Conservation (phyloP, 345 rosid species). For the Eucalyptus virginea region DNA sequence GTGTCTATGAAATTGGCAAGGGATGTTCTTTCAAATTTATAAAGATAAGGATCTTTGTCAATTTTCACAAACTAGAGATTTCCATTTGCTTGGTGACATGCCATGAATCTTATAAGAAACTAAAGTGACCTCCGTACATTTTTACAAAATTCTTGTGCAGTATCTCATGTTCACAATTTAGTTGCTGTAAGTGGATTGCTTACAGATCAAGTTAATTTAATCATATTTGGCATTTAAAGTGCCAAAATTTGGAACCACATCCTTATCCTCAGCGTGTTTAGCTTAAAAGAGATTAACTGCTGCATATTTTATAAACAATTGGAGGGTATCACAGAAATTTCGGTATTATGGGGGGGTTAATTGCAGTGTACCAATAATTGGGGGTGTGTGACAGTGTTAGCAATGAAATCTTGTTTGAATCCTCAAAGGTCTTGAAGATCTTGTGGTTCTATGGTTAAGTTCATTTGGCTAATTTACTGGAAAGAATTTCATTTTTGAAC, state of each 20-base stretch:
- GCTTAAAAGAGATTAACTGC: neutral
- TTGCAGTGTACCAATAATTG: neutral
- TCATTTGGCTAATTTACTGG: neutral
- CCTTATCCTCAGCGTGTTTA: neutral
- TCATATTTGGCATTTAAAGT: neutral
- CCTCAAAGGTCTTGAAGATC: neutral
- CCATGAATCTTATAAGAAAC: neutral
- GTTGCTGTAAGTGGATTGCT: neutral
- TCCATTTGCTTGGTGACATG: neutral
- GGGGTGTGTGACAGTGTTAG: neutral
- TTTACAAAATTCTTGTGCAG: neutral
- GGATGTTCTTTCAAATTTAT: neutral
- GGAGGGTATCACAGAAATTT: neutral
- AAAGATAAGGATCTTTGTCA: neutral
- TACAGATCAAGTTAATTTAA: neutral
- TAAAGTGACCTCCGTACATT: neutral
- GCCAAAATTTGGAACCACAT: neutral
- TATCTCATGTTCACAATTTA: neutral
- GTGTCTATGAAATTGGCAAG: neutral
- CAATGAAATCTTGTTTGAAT: neutral
- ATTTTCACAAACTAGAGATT: neutral
- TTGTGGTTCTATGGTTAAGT: neutral
- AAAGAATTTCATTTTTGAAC: neutral
- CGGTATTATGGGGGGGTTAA: neutral
- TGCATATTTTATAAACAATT: neutral